phyloP scores from a whole-genome alignment of 1,139 yeast species.

The Nakaseomyces glabratus region DNA sequence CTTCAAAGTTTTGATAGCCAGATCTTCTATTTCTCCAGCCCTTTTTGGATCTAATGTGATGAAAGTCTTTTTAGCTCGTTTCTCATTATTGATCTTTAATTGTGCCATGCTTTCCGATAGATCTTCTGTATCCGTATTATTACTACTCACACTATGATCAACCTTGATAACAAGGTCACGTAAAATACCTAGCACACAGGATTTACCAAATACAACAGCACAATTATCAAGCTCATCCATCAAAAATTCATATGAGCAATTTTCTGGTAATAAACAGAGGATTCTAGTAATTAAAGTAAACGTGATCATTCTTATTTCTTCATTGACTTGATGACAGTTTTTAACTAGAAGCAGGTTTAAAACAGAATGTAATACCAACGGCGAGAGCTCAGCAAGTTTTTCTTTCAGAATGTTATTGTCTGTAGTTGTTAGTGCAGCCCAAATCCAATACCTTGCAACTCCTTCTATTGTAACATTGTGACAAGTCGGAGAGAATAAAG shows the following conservation, averaged over 20 bases:
- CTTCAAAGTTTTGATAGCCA: constrained; percentile 16
- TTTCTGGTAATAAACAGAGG: constrained; percentile 49
- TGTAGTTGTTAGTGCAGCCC: constrained; percentile 33
- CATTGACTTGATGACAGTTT: constrained; percentile 29
- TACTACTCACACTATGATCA: background rate
- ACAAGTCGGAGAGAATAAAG: constrained; percentile 25
- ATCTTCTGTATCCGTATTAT: background rate
- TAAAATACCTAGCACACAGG: constrained; percentile 55
- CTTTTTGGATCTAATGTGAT: constrained; percentile 18
- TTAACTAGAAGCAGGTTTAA: constrained; percentile 39
- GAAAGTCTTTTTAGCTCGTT: constrained; percentile 9
- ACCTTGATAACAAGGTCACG: constrained; percentile 46
- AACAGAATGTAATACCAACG: constrained; percentile 33
- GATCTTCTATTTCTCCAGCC: constrained; percentile 19
- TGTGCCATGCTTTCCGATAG: constrained; percentile 11
- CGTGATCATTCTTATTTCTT: constrained; percentile 24
- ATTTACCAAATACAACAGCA: constrained; percentile 54
- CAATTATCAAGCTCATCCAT: constrained; percentile 56
- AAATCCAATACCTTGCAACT: constrained; percentile 37
- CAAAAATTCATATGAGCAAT: constrained; percentile 49
- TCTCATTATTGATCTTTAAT: constrained; percentile 8
- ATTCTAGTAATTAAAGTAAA: constrained; percentile 50
- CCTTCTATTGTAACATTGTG: constrained; percentile 33
- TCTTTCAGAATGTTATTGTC: constrained; percentile 27
- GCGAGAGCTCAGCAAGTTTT: constrained; percentile 25